These are phyloP conservation scores for Trametes elegans DNA, from an alignment of 768 basidiomycete genomes.

Conservation along the genomic window DNA sequence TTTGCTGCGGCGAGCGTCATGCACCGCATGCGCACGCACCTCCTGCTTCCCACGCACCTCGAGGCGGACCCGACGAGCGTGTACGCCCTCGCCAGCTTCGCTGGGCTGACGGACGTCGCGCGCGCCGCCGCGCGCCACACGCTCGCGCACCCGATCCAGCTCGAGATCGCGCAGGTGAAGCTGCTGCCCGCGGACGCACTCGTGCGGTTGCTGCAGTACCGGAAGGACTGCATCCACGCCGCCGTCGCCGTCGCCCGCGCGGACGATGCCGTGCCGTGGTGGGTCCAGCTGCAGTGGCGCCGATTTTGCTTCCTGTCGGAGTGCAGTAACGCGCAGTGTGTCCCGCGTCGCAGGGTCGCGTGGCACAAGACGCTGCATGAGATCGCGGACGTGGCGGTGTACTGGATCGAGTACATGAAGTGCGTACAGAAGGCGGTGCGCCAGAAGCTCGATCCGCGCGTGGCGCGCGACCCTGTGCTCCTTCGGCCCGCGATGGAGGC, in stretches of 20 bases:
- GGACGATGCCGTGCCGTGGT: not conserved
- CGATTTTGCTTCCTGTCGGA: constrained; percentile 10
- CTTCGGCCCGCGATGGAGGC: not conserved
- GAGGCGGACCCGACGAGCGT: not conserved
- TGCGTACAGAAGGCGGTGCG: not conserved
- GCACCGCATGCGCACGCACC: constrained; percentile 2
- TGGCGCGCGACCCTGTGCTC: not conserved
- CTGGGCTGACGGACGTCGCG: constrained; percentile 1
- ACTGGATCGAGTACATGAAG: constrained; percentile 8
- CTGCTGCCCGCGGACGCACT: not conserved
- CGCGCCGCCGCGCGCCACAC: constrained; percentile 6
- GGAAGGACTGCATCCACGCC: not conserved
- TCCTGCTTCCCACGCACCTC: not conserved
- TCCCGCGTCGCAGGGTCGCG: not conserved
- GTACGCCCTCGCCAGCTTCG: constrained; percentile 8
- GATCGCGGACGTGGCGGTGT: not conserved
- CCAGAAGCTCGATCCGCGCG: not conserved
- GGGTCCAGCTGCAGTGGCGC: constrained; percentile 14
- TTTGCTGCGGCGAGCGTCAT: constrained; percentile 10
- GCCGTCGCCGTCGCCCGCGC: not conserved
- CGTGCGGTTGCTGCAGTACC: constrained; percentile 2
- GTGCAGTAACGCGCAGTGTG: not conserved
- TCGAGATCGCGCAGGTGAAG: not conserved
- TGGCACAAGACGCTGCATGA: not conserved
- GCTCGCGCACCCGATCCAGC: not conserved